Evolutionary conservation across 495 filamentous ascomycete genomes (phyloP), one percentile per base, ranked within the genome.

Genomic region (Annulohypoxylon bovei): DNA sequence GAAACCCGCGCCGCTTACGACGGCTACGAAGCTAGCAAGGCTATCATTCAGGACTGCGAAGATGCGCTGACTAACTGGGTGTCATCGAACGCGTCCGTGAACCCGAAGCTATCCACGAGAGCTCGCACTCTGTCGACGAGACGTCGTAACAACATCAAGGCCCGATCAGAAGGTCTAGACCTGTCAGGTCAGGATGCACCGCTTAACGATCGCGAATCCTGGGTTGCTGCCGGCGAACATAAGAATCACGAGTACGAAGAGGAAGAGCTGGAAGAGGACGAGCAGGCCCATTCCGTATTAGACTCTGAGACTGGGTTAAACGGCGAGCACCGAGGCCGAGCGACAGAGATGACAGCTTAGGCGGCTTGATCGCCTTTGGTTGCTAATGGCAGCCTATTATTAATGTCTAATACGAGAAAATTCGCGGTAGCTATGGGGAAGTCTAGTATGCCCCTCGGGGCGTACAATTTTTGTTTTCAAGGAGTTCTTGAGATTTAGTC

Each of bases 21-120:
- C 75, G 96, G 95, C 66, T 99, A 99, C 79, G 95, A 99, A 73
- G 94, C 94, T 67, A 95, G 92, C 88, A 98, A 98, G 83, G 94
- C 91, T 58, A 98, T 99, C 82, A 98, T 99, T 80, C 96, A 98
- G 83, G 95, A 99, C 79, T 99, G 95, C 80, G 95, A 99, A 79
- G 94, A 98, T 73, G 87, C 96, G 5, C 89, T 99, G 53, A 97
- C 93, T 70, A 98, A 97, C 84, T 99, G 95, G 95, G 93, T 98
- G 8, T 83, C 88, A 62, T 89, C 92, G 75, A 95, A 94, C 80
- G 94, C 95, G 1, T 86, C 92, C 50, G 94, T 99, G 67, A 90
- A 88, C 69, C 88, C 94, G 65, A 91, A 91, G 74, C 89, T 99
- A 49, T 96, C 92, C 8, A 88, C 88, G 6, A 92, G 95, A 59